Base-by-base conservation (phyloP, 1,139 yeast species). In the Diutina siamensis region DNA sequence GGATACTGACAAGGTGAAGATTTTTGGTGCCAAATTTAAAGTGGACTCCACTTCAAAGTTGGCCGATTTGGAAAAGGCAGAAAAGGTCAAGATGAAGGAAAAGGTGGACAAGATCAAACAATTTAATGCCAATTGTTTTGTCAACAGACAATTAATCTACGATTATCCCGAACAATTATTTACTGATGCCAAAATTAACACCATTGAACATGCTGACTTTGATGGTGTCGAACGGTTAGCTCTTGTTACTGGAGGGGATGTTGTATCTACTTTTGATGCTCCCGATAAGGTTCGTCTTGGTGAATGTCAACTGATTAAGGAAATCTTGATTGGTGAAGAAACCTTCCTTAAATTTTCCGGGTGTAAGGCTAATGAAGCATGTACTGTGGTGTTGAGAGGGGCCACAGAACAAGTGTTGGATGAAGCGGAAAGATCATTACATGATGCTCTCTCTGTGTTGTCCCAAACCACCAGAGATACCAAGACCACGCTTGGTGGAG, bases 151-250 rank as follows among this genome's bases (percentile, higher is more conserved):
- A 65, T 77, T 94, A 58, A 92, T 92, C 58, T 94, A 92, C 67
- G 97, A 92, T 67, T 94, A 92, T 75, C 98, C 99, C 28, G 98
- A 92, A 66, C 97, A 87, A 64, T 72, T 92, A 53, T 86, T 92
- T 59, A 77, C 95, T 5, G 98, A 92, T 57, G 66, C 87, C 41
- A 80, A 82, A 48, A 84, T 92, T 57, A 89, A 87, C 65, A 81
- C 97, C 32, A 87, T 92, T 52, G 98, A 92, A 67, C 98, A 94
- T 60, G 98, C 98, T 19, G 99, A 94, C 64, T 94, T 94, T 56
- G 98, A 87, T 59, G 99, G 98, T 56, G 88, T 92, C 49, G 98
- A 92, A 69, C 81, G 98, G 61, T 75, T 92, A 55, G 96, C 98
- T 3, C 72, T 92, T 45, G 98, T 89, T 22, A 89, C 97, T 5